Percentiles rank a stretch among this genome's conserved stretches.
Evolutionary conservation across 352 stramenopile genomes (phyloP).

Genomic region (Globisporangium rhizosaccharum): DNA sequence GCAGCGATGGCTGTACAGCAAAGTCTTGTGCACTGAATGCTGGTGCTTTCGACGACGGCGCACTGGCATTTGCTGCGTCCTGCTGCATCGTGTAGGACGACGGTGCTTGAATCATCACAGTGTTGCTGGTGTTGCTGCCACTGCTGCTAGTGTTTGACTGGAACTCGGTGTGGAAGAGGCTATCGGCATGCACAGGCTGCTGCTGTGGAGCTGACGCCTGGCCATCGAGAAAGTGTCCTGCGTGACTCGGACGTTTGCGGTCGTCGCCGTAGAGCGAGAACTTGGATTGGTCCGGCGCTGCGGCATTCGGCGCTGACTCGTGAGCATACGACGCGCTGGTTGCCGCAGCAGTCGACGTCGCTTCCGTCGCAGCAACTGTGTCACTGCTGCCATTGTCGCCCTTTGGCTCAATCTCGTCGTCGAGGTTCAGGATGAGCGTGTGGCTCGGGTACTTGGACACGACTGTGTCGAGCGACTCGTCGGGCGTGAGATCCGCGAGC

Average conservation of each 20-base stretch:
- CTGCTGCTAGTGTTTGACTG: not conserved
- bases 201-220: conserved; percentile 8
- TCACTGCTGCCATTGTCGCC: not conserved
- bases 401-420: not conserved
- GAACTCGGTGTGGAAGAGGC: conserved; percentile 8
- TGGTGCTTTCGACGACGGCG: too few relatives aligned
- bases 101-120: not conserved
- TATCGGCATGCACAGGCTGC: conserved; percentile 3
- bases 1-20: too few relatives aligned
- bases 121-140: not conserved
- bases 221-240: not conserved
- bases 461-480: conserved; percentile 1
- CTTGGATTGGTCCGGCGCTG: conserved; percentile 5
- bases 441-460: conserved; percentile 7
- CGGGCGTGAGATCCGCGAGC: conserved; percentile 10
- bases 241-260: conserved; percentile 2
- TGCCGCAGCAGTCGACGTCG: not conserved
- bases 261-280: conserved; percentile 9
- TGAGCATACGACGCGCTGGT: not conserved
- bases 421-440: conserved; percentile 6
- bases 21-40: too few relatives aligned
- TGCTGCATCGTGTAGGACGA: too few relatives aligned
- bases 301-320: not conserved
- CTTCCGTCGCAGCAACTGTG: not conserved
- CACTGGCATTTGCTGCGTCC: too few relatives aligned